Conservation (phyloP, 352 stramenopile genomes). For the Phytophthora megakarya region DNA sequence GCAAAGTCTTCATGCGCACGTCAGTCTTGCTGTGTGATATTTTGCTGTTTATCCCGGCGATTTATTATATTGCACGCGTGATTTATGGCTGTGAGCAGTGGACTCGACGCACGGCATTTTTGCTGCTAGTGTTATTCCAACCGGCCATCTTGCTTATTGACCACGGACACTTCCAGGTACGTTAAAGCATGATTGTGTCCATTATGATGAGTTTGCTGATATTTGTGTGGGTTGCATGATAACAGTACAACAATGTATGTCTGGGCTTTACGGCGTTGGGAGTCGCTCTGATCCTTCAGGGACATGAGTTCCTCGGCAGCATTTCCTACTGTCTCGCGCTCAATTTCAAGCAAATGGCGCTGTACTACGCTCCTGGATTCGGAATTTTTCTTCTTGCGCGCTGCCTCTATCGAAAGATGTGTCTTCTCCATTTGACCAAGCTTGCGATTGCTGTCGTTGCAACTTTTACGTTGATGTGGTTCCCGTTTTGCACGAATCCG, state of each 20-base stretch:
- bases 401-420: slow-evolving; percentile 66
- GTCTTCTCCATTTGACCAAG: slow-evolving; percentile 64
- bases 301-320: slow-evolving; percentile 83
- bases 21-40: slow-evolving; percentile 95
- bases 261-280: slow-evolving; percentile 90
- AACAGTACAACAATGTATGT: slow-evolving; percentile 97
- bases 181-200: not conserved
- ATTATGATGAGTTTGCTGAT: not conserved
- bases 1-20: slow-evolving; percentile 92
- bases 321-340: slow-evolving; percentile 93
- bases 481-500: slow-evolving; percentile 85
- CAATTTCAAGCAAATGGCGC: slow-evolving; percentile 99
- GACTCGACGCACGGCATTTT: slow-evolving; percentile 63
- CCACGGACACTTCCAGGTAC: slow-evolving; percentile 98
- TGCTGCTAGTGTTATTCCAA: slow-evolving; percentile 79
- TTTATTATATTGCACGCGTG: slow-evolving; percentile 49
- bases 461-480: slow-evolving; percentile 92
- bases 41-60: slow-evolving; percentile 86
- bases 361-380: slow-evolving; percentile 97
- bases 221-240: not conserved
- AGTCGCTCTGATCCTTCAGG: slow-evolving; percentile 69
- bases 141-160: slow-evolving; percentile 95
- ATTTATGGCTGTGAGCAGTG: slow-evolving; percentile 59
- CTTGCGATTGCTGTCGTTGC: slow-evolving; percentile 87
- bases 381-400: slow-evolving; percentile 93